Evolutionary conservation across 257 asterid species (phyloP), one percentile per base, ranked within the genome.

Genomic region (Asclepias syriaca): DNA sequence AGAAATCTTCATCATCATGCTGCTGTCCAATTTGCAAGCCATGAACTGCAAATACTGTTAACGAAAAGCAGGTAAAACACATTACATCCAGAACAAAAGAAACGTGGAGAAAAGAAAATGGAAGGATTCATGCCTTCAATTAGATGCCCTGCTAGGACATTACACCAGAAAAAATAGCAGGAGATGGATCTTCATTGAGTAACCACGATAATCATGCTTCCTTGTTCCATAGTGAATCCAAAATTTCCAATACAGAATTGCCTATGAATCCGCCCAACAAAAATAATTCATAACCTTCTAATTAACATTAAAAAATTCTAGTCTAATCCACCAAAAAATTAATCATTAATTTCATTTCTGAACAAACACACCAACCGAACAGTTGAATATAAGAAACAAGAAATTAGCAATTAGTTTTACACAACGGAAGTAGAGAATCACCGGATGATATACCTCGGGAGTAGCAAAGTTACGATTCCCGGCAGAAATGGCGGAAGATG

Each of bases 21-120:
- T 77, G 69, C 59, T 72, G 80, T 85, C 85, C 82, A 85, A 82
- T 74, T 64, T 76, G 68, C 75, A 76, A 45, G 84, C 79, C 90
- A 86, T 83, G 72, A 79, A 79, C 96, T 89, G 90, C 87, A 86
- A 72, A 81, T 7, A 24, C 29, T 73, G 13, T n/a, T 48, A 69
- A 57, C 18, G 13, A 24, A 46, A 48, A 32, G 66, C 40, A 72
- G 45, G 46, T 58, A 34, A 37, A 21, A 37, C 40, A 14, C 19
- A 51, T 29, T 7, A 76, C 29, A 39, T 32, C 63, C 46, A 43
- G 19, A 43, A 14, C 34, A 56, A 29, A 43, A 14, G 21, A 66
- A 69, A 21, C 4, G 1, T 64, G 16, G 0, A 40, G 6, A 48
- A 40, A 27, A 15, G 29, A 27, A 58, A 37, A 51, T 6, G 46